Percentiles rank a stretch among this genome's conserved stretches.
These are phyloP conservation scores for Chytriomyces sp. DNA, from an alignment of 192 early-diverging fungal genomes.

Conservation along the genomic window DNA sequence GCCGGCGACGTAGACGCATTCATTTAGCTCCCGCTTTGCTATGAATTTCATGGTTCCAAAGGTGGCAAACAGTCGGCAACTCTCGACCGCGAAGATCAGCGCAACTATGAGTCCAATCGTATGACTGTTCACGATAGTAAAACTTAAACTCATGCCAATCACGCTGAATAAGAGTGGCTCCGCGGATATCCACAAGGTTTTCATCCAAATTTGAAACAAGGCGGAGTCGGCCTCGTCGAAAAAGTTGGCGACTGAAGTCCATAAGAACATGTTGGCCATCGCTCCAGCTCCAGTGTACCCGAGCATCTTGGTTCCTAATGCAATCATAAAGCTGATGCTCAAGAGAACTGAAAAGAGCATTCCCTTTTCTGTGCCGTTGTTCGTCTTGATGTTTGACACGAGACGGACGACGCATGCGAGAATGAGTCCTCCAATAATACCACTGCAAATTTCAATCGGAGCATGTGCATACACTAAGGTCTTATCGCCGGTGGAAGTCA, in stretches of 20 bases:
- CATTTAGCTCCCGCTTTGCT: neutral
- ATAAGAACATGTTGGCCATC: constrained; percentile 1
- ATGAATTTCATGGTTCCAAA: neutral
- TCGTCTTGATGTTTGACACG: neutral
- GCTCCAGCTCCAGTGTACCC: neutral
- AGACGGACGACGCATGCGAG: neutral
- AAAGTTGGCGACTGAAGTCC: neutral
- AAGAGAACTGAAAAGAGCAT: neutral
- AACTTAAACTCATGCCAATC: constrained; percentile 2
- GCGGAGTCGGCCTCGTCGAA: neutral
- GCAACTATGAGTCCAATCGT: neutral
- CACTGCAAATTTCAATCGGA: neutral
- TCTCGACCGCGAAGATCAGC: neutral
- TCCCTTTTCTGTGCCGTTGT: neutral
- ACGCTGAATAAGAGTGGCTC: neutral
- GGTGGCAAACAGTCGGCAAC: neutral
- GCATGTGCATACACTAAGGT: neutral
- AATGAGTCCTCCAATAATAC: neutral
- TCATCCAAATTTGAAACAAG: neutral
- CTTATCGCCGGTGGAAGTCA: neutral
- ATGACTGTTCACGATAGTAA: neutral
- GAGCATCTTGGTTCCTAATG: neutral
- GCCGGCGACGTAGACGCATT: neutral
- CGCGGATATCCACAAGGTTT: neutral
- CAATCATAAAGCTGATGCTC: neutral